Evolutionary conservation across 2,329 filamentous ascomycete species (phyloP), one percentile per base, ranked within the genome.

Genomic region (Trichoderma koningii): DNA sequence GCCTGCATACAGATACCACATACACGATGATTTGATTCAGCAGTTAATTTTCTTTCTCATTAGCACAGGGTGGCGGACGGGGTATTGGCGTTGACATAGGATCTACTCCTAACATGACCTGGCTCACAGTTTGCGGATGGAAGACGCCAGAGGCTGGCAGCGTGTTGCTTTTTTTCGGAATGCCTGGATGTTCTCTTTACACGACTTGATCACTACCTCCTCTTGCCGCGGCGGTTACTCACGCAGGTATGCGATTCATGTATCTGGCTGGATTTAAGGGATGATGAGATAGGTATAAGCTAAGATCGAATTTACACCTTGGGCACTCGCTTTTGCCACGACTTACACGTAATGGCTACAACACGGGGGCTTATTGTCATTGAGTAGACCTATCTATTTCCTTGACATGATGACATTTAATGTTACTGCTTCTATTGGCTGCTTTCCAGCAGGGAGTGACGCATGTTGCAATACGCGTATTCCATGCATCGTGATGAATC

Each of bases 1-100:
- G 51, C 44, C 48, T 47, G 50, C 64, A 66, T 55, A 66, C 50
- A 56, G 60, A 66, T 56, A 66, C 60, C 55, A 66, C 52, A 66
- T 63, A 56, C 50, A 66, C 45, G 38, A 63, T 47, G 60, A 51
- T 45, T 28, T 61, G 34, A 12, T 52, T 62, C 28, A 53, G 63
- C 56, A 53, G 23, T 51, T 53, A 26, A 38, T 38, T 52, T 62
- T 50, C 10, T 55, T 56, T 41, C 10, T 56, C 17, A 17, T 21
- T 45, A 47, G 52, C 30, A 52, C 4, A 34, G 60, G 60, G 26
- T 9, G 30, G 51, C 44, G 26, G 42, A 19, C 28, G 26, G 57
- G 57, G 30, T 45, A 53, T 56, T 63, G 64, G 64, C 64, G 64
- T 66, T 57, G 12, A 48, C 59, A 66, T 51, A 42, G 59, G 60